Conservation (phyloP, 2,329 filamentous ascomycete species). For the Aureobasidium sp. region DNA sequence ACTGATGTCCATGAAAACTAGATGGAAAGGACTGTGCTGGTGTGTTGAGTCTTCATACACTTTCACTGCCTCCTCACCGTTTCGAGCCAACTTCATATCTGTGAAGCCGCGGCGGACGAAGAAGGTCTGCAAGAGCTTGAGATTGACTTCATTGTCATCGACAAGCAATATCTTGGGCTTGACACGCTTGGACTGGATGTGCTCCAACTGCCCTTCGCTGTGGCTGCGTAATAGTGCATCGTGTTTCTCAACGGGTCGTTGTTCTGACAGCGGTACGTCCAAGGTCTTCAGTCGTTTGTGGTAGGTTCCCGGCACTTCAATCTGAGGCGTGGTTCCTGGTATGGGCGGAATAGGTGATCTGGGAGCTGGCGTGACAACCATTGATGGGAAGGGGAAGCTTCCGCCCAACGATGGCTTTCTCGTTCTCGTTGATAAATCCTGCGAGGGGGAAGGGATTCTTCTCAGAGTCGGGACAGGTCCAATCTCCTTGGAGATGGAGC, state of each 20-base stretch:
- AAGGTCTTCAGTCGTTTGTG: not conserved
- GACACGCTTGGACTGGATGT: not conserved
- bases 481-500: not conserved
- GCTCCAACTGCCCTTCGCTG: not conserved
- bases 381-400: not conserved
- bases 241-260: not conserved
- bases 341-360: not conserved
- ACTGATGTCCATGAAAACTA: constrained; percentile 17
- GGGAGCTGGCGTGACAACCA: not conserved
- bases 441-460: not conserved
- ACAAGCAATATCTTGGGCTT: constrained; percentile 19
- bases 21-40: not conserved
- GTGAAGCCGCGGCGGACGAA: constrained; percentile 10
- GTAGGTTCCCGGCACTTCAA: not conserved
- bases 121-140: constrained; percentile 19
- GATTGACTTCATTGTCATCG: constrained; percentile 24
- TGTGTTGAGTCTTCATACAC: constrained; percentile 1
- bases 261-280: not conserved
- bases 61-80: constrained; percentile 9
- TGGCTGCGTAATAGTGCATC: not conserved
- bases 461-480: not conserved
- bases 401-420: not conserved
- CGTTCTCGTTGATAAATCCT: not conserved
- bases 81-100: not conserved
- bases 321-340: not conserved